Base-by-base conservation (phyloP, 768 basidiomycete species). In the Suillus paluster region DNA sequence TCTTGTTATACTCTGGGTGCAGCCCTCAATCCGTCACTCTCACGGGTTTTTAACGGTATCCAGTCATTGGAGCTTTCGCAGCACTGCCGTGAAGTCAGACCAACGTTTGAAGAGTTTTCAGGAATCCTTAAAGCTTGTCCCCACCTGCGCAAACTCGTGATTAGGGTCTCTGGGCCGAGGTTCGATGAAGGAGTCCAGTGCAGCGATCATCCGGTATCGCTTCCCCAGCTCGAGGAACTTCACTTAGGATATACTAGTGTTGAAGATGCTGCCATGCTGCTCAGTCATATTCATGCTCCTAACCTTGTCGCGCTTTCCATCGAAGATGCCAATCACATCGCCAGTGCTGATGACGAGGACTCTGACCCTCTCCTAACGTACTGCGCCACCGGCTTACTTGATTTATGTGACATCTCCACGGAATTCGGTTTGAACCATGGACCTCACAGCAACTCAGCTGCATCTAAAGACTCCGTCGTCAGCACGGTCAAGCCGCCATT, bases 41-140 rank as follows among this genome's bases (percentile, higher is more conserved):
- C 52, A 4, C 4, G 1, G 8, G 68, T 80, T 14, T 60, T 64
- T 0, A 48, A 60, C 42, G 70, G 68, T 53, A 66, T 81, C 36
- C 70, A 71, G 57, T 71, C 68, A 1, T 76, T 87, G 56, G 81
- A 83, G 58, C 78, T 87, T n/a, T 76, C 81, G 11, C 86, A 82
- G 53, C 85, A 84, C 68, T 80, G 79, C 19, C 57, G 65, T n/a
- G 79, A 85, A 56, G 84, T 86, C 52, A 83, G 85, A n/a, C 87
- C 86, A 1, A 78, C 78, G 44, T 65, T 78, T 30, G 63, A 65
- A 27, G 82, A 83, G 63, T 79, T 86, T 64, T 75, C 72, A 57
- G 67, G 68, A 21, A 73, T 87, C 25, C 78, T 88, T 8, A 49
- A 64, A n/a, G 70, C 77, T 12, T 80, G 74, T 44, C 77, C 79